These are phyloP conservation scores for Boletus reticuloceps DNA, from an alignment of 768 basidiomycete genomes.

Conservation along the genomic window DNA sequence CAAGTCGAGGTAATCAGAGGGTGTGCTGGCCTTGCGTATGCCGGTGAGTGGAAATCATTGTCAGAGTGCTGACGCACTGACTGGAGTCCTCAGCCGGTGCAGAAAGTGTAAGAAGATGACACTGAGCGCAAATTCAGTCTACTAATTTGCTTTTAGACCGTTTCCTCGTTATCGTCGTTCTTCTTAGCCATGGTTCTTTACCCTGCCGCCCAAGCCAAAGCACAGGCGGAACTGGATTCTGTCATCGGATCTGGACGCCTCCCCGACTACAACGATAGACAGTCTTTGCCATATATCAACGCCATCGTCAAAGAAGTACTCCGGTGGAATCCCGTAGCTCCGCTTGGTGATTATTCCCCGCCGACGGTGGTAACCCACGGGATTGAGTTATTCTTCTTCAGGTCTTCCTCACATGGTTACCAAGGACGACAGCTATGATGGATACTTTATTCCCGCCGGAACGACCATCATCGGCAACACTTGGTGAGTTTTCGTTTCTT, in stretches of 20 bases:
- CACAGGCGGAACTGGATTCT: conserved; percentile 28
- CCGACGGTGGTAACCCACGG: conserved; percentile 8
- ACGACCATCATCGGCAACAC: conserved; percentile 59
- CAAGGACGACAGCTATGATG: conserved; percentile 29
- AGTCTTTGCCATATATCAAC: conserved; percentile 24
- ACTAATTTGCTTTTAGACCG: conserved; percentile 19
- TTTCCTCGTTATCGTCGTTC: conserved; percentile 30
- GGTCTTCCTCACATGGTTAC: conserved; percentile 34
- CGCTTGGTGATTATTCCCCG: conserved; percentile 28
- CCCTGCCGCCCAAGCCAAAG: conserved; percentile 29
- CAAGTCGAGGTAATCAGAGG: conserved; percentile 37
- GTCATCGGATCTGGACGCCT: conserved; percentile 28
- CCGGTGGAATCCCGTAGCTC: conserved; percentile 34
- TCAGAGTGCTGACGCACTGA: conserved; percentile 5
- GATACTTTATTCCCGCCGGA: conserved; percentile 33
- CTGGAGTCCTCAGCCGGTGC: conserved; percentile 34
- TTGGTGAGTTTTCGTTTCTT: conserved; percentile 42
- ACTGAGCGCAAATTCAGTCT: background rate
- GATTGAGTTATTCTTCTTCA: conserved; percentile 10
- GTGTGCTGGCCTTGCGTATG: conserved; percentile 47
- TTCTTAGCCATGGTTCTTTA: conserved; percentile 31
- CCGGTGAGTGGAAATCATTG: conserved; percentile 31
- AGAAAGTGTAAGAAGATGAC: conserved; percentile 29
- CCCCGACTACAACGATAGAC: conserved; percentile 31
- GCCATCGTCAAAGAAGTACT: conserved; percentile 32